Percentiles rank a stretch among this genome's conserved stretches.
Evolutionary conservation across 2,329 filamentous ascomycete species (phyloP).

Genomic region (Ascochyta koolunga): DNA sequence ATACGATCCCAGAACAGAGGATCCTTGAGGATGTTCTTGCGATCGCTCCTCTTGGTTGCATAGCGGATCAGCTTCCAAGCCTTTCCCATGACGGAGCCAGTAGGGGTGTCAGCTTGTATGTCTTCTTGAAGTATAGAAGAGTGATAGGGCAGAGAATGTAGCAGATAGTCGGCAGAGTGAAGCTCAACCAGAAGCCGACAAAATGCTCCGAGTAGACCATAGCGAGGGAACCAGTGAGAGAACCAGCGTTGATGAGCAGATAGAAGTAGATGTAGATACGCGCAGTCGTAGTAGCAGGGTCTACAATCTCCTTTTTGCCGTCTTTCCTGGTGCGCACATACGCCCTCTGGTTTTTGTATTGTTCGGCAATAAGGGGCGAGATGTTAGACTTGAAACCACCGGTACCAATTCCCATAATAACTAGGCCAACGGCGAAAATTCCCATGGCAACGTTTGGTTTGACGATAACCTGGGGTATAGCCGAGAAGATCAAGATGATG

Average conservation of each 20-base stretch:
- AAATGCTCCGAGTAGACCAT: constrained; percentile 49
- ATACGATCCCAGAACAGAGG: constrained; percentile 64
- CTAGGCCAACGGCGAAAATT: constrained; percentile 62
- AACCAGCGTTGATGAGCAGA: constrained; percentile 47
- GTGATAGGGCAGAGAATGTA: constrained; percentile 66
- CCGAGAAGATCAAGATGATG: constrained; percentile 61
- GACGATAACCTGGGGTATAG: constrained; percentile 59
- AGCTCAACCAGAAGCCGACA: constrained; percentile 76
- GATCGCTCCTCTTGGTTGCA: constrained; percentile 39
- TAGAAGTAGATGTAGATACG: constrained; percentile 60
- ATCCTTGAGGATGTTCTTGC: constrained; percentile 33
- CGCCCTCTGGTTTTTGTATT: constrained; percentile 49
- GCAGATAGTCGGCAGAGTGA: constrained; percentile 68
- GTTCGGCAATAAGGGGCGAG: constrained; percentile 64
- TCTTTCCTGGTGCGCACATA: constrained; percentile 39
- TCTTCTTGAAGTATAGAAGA: constrained; percentile 64
- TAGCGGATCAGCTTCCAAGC: constrained; percentile 66
- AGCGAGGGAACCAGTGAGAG: constrained; percentile 41
- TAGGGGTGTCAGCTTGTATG: constrained; percentile 71
- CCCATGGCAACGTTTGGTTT: constrained; percentile 57
- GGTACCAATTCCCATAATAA: constrained; percentile 70
- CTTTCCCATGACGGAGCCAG: constrained; percentile 73
- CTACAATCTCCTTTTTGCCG: constrained; percentile 65
- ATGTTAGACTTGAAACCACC: constrained; percentile 74
- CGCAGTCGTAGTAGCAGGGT: constrained; percentile 70